Base-by-base conservation (phyloP, 805 yeast species). In the Metschnikowia lachancei region DNA sequence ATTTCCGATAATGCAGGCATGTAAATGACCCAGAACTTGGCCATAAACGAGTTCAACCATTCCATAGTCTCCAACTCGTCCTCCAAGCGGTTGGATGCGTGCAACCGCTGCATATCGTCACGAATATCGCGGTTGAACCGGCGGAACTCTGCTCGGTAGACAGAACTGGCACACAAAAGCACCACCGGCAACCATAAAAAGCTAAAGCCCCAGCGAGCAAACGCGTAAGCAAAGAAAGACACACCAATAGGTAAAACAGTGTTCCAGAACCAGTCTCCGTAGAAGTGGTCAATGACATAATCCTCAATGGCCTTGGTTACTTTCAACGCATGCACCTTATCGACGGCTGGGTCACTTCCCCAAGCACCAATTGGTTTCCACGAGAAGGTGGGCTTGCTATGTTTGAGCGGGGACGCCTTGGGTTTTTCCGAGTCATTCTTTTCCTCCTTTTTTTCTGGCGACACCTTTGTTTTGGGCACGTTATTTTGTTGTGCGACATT, bases 11-110 rank as follows among this genome's bases (percentile, higher is more conserved):
- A 70, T 0, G 87, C 89, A 28, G 94, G 92, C 95, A 87, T 87
- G 59, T 87, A 87, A 50, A 87, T 85, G 47, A 85, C 87, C 95
- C 95, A 87, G 60, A 87, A 85, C 65, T 87, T 87, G 36, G 82
- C 82, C 61, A 87, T 65, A 58, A 87, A 86, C 19, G 83, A 77
- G 58, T 87, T 87, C 57, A 87, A 63, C 95, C 95, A 87, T 49
- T 83, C 80, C 80, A 87, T 85, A 8, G 91, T 82, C 66, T 87
- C 95, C 45, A 75, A 61, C 56, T 75, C 77, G 39, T 77, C 74
- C 47, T 82, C 87, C 51, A 87, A 67, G 33, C 81, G 72, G 61
- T 84, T 86, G 40, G 74, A 69, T n/a, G 88, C 79, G 22, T 76
- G 71, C 38, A 77, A 64, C 68, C 95, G 77, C 43, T 76, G 70